Evolutionary conservation across 139 green algal genomes (phyloP).

Genomic region (Chlorella sp.): DNA sequence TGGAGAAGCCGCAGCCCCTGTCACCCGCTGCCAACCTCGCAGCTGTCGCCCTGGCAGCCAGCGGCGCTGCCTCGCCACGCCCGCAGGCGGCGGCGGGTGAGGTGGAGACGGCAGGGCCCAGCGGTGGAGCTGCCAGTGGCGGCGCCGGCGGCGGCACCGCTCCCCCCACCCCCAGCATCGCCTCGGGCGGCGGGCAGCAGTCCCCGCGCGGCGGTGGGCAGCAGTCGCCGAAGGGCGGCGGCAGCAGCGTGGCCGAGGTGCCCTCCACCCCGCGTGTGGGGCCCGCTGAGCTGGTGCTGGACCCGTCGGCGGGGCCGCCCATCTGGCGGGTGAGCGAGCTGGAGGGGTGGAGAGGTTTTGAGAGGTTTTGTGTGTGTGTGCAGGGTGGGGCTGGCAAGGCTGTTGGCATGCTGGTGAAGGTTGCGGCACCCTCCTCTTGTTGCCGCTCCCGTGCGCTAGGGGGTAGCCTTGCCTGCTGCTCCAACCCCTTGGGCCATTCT

Average conservation of each 20-base stretch:
- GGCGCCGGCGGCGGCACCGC: not conserved
- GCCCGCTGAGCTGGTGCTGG: slow-evolving; percentile 10
- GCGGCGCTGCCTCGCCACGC: not conserved
- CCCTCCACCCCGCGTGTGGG: not conserved
- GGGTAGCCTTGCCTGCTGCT: not conserved
- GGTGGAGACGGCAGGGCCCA: not conserved
- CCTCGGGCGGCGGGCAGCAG: not conserved
- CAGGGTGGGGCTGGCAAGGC: not conserved
- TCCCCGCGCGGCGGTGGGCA: not conserved
- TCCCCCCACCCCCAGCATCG: not conserved
- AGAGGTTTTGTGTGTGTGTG: no score
- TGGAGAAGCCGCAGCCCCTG: not conserved
- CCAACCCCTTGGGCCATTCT: not conserved
- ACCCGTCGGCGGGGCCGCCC: not conserved
- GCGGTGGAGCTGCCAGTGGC: not conserved
- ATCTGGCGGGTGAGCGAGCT: slow-evolving; percentile 27
- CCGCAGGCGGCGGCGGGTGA: not conserved
- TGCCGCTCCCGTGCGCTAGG: no score
- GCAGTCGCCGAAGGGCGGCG: not conserved
- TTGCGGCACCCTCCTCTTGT: not conserved
- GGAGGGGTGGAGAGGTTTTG: not conserved
- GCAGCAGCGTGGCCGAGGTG: not conserved
- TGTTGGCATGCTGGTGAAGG: not conserved
- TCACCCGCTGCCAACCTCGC: not conserved
- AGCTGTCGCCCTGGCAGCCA: not conserved